Evolutionary conservation across 768 basidiomycete species (phyloP).

Genomic region (Baorangia bicolor): DNA sequence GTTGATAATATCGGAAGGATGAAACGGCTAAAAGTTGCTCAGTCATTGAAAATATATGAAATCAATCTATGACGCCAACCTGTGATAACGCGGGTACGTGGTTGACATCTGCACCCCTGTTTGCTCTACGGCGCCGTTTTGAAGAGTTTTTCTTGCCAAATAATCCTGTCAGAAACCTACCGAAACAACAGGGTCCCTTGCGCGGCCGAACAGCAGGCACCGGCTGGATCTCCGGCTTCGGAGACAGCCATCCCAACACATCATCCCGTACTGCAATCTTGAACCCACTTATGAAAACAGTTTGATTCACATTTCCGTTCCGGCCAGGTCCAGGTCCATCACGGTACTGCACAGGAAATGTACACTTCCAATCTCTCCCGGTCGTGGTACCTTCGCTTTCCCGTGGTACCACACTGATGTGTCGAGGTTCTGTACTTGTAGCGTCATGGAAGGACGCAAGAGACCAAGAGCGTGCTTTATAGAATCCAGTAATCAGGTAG

Average conservation of each 20-base stretch:
- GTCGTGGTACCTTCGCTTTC: neutral
- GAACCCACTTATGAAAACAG: conserved; percentile 18
- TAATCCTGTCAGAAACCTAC: neutral
- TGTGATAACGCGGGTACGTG: neutral
- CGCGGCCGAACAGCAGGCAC: neutral
- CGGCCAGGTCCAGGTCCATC: neutral
- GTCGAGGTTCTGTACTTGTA: neutral
- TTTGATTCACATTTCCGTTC: conserved; percentile 14
- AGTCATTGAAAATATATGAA: neutral
- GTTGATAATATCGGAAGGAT: conserved; percentile 9
- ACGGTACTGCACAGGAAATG: neutral
- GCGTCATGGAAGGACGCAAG: too few relatives aligned
- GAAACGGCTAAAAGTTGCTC: neutral
- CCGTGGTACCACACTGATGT: neutral
- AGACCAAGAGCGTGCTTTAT: conserved; percentile 27
- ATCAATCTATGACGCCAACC: neutral
- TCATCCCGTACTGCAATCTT: conserved; percentile 6
- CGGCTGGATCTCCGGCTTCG: neutral
- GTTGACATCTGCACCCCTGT: neutral
- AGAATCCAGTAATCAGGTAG: conserved; percentile 30
- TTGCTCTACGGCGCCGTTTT: neutral
- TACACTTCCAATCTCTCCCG: neutral
- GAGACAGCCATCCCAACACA: neutral
- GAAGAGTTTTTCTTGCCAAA: neutral
- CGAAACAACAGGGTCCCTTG: neutral